Base-by-base conservation (phyloP, 2,329 filamentous ascomycete species). In the Clonostachys chloroleuca region DNA sequence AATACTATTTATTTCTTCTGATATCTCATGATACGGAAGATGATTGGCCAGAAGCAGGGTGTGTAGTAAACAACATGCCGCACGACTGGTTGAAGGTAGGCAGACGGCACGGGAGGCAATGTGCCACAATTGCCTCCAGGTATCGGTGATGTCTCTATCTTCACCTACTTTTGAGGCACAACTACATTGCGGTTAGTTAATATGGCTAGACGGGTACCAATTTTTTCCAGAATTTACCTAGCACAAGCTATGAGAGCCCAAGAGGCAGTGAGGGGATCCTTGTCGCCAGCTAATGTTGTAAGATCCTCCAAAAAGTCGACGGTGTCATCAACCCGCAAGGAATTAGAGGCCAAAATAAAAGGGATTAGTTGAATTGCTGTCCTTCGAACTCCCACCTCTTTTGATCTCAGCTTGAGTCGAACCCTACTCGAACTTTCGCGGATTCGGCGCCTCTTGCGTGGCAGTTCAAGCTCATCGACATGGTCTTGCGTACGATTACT, bases 181-280 rank as follows among this genome's bases (percentile, higher is more conserved):
- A 13, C 47, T 44, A 16, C 16, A 45, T 36, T 24, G 40, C n/a
- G 17, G 30, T 9, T 40, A 20, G 43, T 66, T 35, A 67, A 57
- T 34, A 55, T 52, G 53, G 47, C 50, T 30, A 30, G 33, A 43
- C 42, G 37, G 36, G 17, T 14, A 12, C 1, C 40, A 30, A 13
- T 30, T 5, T 39, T 30, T 5, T 39, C 10, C 36, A 39, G 40
- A 30, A 47, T 76, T 60, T 70, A 92, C 89, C 87, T 89, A 52
- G 89, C 75, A 59, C 90, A 81, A n/a, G 84, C 86, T 45, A 96
- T 64, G 72, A 95, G 82, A 16, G 90, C 86, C 94, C 94, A 99
- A 0, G 84, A 89, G 8, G 84, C 80, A 39, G 85, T 70, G 9
- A 67, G 64, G 13, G 70, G 67, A 54, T 86, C 83, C 56, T 95